These are phyloP conservation scores for Entomortierella beljakovae DNA, from an alignment of 192 early-diverging fungal species.

Conservation along the genomic window DNA sequence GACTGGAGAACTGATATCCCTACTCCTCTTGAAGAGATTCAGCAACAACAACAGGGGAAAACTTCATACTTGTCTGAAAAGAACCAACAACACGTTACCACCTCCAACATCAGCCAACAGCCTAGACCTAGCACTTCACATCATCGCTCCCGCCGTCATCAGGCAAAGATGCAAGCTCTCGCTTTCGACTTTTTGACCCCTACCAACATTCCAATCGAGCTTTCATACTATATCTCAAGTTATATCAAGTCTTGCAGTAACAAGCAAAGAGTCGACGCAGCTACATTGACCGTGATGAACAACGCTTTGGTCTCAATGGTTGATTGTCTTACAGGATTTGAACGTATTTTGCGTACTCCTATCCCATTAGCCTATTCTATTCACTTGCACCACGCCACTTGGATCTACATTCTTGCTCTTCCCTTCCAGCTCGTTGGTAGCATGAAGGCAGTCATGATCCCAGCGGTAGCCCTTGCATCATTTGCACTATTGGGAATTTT, in stretches of 20 bases:
- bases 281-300: constrained; percentile 60
- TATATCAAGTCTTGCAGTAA: constrained; percentile 56
- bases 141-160: constrained; percentile 24
- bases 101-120: not conserved
- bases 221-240: constrained; percentile 71
- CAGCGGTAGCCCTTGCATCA: constrained; percentile 72
- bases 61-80: constrained; percentile 1
- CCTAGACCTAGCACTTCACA: not conserved
- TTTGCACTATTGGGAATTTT: constrained; percentile 90
- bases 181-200: constrained; percentile 41
- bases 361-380: constrained; percentile 92
- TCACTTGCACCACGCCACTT: constrained; percentile 87
- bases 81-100: not conserved
- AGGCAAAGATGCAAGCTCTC: constrained; percentile 19
- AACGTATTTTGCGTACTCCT: constrained; percentile 87
- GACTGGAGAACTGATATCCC: constrained; percentile 42
- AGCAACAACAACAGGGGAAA: constrained; percentile 2
- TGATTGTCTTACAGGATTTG: constrained; percentile 74
- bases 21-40: constrained; percentile 5
- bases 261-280: constrained; percentile 59
- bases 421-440: constrained; percentile 82
- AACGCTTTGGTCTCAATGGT: constrained; percentile 61
- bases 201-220: constrained; percentile 67
- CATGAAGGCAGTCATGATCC: constrained; percentile 69
- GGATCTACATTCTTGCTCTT: constrained; percentile 78